Evolutionary conservation across 306 rosid species (phyloP).

Genomic region (Hippophae gyantsensis): DNA sequence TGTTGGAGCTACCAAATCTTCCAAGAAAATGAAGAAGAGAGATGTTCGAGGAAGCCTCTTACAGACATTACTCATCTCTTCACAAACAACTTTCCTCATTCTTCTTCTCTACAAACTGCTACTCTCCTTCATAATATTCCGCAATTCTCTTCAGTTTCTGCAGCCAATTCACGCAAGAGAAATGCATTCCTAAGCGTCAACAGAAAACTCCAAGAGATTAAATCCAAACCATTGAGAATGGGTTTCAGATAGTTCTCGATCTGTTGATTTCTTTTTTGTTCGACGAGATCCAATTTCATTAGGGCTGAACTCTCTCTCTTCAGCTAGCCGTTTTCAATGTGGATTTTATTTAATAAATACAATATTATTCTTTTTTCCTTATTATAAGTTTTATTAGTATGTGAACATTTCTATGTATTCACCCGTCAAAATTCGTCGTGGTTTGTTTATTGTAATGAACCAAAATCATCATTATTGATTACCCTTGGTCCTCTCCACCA

Average conservation of each 20-base stretch:
- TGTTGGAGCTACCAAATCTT: background rate
- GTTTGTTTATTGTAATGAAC: too few species aligned
- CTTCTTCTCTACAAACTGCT: background rate
- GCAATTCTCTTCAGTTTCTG: background rate
- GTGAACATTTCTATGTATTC: too few species aligned
- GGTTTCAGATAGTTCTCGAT: slow-evolving; percentile 37
- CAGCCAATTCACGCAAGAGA: slow-evolving; percentile 7
- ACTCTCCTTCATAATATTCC: background rate
- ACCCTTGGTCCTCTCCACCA: too few species aligned
- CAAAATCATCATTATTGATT: too few species aligned
- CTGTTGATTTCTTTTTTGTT: background rate
- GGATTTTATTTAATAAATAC: too few species aligned
- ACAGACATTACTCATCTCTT: slow-evolving; percentile 23
- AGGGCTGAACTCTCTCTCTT: too few species aligned
- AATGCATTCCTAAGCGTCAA: background rate
- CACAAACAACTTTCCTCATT: background rate
- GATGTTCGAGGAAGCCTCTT: slow-evolving; percentile 22
- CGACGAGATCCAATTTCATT: too few species aligned
- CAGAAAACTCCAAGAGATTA: background rate
- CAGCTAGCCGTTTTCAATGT: too few species aligned
- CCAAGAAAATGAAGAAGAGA: background rate
- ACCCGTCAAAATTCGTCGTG: too few species aligned
- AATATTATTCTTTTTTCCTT: too few species aligned
- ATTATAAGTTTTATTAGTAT: too few species aligned
- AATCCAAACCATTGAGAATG: slow-evolving; percentile 17